A percentile compares a stretch with the other conserved stretches of the same genome.
Conservation (phyloP, 345 rosid species). For the Corchorus olitorius region DNA sequence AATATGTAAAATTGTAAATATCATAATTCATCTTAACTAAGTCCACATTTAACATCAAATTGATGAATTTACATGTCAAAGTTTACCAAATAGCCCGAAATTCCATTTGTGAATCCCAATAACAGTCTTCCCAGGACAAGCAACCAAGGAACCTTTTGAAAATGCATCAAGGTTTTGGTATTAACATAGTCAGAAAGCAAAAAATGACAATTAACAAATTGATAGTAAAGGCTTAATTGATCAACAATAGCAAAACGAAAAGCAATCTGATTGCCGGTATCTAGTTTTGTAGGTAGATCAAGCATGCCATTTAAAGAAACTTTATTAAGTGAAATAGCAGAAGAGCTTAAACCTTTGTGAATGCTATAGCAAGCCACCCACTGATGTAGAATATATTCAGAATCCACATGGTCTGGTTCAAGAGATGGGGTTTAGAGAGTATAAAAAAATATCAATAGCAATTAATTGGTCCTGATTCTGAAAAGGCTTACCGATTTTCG, state of each 20-base stretch:
- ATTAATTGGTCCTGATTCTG: background rate
- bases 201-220: background rate
- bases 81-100: constrained; percentile 13
- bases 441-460: background rate
- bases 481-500: constrained; percentile 30
- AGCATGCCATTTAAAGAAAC: no score
- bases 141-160: background rate
- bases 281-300: no score
- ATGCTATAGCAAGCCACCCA: constrained; percentile 46
- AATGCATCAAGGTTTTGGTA: constrained; percentile 25
- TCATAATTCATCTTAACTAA: background rate
- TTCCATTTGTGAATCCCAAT: constrained; percentile 13
- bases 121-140: constrained; percentile 14
- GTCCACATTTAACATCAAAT: background rate
- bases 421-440: background rate
- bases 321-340: no score
- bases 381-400: constrained; percentile 32
- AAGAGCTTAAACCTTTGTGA: constrained; percentile 54
- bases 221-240: background rate
- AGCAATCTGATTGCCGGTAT: background rate
- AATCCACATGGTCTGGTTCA: constrained; percentile 47
- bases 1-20: background rate
- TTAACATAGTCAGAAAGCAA: no score
- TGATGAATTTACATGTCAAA: background rate
- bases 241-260: background rate